Conservation (phyloP, 2,329 filamentous ascomycete genomes). For the Fusarium nematophilum region DNA sequence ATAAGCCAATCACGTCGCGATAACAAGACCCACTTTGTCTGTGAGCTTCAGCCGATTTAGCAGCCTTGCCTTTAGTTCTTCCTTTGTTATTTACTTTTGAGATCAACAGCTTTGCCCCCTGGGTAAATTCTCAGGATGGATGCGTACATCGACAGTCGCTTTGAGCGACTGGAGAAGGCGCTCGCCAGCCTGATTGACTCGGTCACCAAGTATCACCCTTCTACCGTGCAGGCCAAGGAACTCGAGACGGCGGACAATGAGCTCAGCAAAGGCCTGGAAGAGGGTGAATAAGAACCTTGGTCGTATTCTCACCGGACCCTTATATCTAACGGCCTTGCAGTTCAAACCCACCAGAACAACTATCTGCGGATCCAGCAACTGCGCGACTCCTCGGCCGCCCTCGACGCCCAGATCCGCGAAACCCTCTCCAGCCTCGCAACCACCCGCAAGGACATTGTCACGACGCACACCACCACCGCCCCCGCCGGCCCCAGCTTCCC, state of each 20-base stretch:
- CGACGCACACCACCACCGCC: slow-evolving; percentile 68
- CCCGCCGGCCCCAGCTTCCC: slow-evolving; percentile 62
- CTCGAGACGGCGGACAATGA: slow-evolving; percentile 77
- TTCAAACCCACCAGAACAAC: slow-evolving; percentile 81
- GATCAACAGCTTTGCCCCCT: no score
- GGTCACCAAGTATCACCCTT: slow-evolving; percentile 84
- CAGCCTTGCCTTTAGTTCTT: slow-evolving; percentile 23
- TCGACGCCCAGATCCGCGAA: slow-evolving; percentile 79
- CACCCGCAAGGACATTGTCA: slow-evolving; percentile 78
- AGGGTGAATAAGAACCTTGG: slow-evolving; percentile 62
- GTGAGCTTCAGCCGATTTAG: slow-evolving; percentile 28
- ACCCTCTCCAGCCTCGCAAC: slow-evolving; percentile 76
- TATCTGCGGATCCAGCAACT: slow-evolving; percentile 75
- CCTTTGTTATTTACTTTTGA: background rate
- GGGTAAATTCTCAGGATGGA: slow-evolving; percentile 62
- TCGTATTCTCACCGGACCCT: background rate
- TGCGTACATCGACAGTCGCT: slow-evolving; percentile 68
- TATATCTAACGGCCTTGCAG: slow-evolving; percentile 51
- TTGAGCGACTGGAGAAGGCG: slow-evolving; percentile 74
- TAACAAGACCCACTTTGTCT: slow-evolving; percentile 28
- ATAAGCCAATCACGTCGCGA: slow-evolving; percentile 18
- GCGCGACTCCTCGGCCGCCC: slow-evolving; percentile 70
- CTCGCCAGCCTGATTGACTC: slow-evolving; percentile 80
- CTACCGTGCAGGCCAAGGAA: slow-evolving; percentile 72
- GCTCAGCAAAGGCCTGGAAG: slow-evolving; percentile 72